phyloP scores from a whole-genome alignment of 257 asterid genomes.

The Gynochthodes officinalis region DNA sequence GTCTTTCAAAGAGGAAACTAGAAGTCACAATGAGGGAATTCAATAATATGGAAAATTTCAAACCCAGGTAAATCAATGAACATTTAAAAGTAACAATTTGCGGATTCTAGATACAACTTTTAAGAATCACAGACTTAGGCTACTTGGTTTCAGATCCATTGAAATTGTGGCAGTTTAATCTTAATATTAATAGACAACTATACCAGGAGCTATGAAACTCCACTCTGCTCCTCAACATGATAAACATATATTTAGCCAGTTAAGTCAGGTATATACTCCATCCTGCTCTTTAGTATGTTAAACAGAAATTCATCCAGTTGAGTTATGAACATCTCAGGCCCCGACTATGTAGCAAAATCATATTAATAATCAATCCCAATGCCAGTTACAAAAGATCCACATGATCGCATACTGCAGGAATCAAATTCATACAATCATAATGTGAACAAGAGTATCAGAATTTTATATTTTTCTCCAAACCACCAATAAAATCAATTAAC shows the following conservation, averaged over 20 bases:
- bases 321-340: background rate
- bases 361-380: background rate
- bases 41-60: background rate
- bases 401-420: background rate
- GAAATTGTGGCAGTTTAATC: background rate
- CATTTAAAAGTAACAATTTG: background rate
- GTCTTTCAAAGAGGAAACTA: background rate
- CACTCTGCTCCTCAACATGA: background rate
- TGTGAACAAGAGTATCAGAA: background rate
- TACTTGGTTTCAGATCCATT: background rate
- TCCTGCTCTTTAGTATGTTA: background rate
- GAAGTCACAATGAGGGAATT: background rate
- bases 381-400: background rate
- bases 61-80: background rate
- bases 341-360: background rate
- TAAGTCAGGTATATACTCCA: background rate
- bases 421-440: background rate
- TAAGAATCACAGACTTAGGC: background rate
- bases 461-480: background rate
- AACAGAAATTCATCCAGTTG: background rate
- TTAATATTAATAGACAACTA: background rate
- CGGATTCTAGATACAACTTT: too few species aligned
- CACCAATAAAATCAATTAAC: slow-evolving; percentile 5
- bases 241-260: background rate
- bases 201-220: background rate